These are phyloP conservation scores for Aureobasidium mangrovei DNA, from an alignment of 2,329 filamentous ascomycete genomes.

Conservation along the genomic window DNA sequence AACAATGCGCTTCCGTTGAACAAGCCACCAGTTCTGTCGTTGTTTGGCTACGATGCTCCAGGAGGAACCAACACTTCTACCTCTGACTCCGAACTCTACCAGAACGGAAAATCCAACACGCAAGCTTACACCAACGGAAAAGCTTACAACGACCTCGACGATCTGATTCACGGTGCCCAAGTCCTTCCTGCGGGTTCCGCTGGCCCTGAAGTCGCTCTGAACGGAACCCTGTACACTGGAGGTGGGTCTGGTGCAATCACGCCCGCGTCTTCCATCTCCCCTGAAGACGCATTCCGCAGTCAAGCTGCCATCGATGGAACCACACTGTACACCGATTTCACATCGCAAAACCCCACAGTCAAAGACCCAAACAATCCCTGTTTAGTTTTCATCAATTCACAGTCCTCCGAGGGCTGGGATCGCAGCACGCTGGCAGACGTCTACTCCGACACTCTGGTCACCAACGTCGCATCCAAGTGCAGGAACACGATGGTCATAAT, in stretches of 20 bases:
- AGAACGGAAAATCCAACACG: neutral
- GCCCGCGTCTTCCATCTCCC: conserved; percentile 20
- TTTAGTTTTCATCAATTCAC: conserved; percentile 26
- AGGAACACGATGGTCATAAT: conserved; percentile 26
- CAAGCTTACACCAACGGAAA: conserved; percentile 8
- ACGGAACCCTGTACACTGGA: conserved; percentile 23
- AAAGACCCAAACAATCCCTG: conserved; percentile 21
- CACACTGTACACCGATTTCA: conserved; percentile 21
- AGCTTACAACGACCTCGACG: conserved; percentile 11
- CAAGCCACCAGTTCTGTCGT: conserved; percentile 32
- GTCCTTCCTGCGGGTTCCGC: conserved; percentile 29
- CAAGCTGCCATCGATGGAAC: conserved; percentile 23
- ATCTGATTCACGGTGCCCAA: conserved; percentile 19
- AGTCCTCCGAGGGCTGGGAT: conserved; percentile 22
- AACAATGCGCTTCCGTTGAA: conserved; percentile 47
- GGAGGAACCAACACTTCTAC: conserved; percentile 11
- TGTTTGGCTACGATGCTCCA: conserved; percentile 26
- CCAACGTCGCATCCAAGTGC: conserved; percentile 24
- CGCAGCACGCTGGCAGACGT: conserved; percentile 21
- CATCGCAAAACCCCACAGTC: conserved; percentile 20
- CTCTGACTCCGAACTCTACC: neutral
- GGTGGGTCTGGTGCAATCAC: conserved; percentile 24
- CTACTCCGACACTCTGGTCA: conserved; percentile 23
- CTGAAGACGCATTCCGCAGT: conserved; percentile 22
- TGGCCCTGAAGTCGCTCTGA: conserved; percentile 19